These are phyloP conservation scores for Penicillium glabrum DNA, from an alignment of 2,329 filamentous ascomycete genomes.

Conservation along the genomic window DNA sequence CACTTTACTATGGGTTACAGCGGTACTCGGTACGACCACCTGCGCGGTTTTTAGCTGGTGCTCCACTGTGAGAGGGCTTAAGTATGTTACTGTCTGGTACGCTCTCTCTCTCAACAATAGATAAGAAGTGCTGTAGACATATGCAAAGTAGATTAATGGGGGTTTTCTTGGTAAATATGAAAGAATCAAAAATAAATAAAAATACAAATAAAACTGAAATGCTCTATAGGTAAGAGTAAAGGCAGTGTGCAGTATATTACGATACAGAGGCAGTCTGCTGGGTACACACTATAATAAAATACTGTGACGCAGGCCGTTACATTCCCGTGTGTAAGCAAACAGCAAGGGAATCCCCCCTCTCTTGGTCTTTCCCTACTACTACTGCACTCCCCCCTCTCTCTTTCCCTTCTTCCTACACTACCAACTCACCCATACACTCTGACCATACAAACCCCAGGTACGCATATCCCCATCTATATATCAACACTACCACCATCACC, in stretches of 20 bases:
- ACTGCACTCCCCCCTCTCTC: constrained; percentile 33
- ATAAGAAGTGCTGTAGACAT: background rate
- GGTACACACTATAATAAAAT: background rate
- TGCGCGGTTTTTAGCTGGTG: constrained; percentile 19
- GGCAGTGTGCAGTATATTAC: background rate
- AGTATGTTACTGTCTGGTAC: constrained; percentile 12
- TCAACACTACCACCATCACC: constrained; percentile 24
- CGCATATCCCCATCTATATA: constrained; percentile 36
- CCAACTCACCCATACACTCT: constrained; percentile 31
- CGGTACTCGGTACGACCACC: constrained; percentile 16
- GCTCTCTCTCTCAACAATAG: background rate
- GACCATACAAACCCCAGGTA: constrained; percentile 39
- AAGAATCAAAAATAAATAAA: background rate
- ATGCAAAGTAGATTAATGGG: background rate
- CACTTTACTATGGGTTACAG: constrained; percentile 14
- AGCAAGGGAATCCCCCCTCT: constrained; percentile 26
- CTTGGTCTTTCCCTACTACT: constrained; percentile 32
- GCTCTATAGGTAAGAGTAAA: too few species aligned
- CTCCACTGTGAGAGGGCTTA: constrained; percentile 16
- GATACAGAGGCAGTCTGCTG: background rate
- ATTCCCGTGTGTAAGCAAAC: constrained; percentile 27
- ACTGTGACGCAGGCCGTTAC: constrained; percentile 11
- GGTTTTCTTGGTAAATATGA: background rate
- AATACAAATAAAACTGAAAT: background rate
- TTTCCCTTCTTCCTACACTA: constrained; percentile 34